These are phyloP conservation scores for Dryadomyces quercivorus DNA, from an alignment of 2,329 filamentous ascomycete genomes.

Conservation along the genomic window DNA sequence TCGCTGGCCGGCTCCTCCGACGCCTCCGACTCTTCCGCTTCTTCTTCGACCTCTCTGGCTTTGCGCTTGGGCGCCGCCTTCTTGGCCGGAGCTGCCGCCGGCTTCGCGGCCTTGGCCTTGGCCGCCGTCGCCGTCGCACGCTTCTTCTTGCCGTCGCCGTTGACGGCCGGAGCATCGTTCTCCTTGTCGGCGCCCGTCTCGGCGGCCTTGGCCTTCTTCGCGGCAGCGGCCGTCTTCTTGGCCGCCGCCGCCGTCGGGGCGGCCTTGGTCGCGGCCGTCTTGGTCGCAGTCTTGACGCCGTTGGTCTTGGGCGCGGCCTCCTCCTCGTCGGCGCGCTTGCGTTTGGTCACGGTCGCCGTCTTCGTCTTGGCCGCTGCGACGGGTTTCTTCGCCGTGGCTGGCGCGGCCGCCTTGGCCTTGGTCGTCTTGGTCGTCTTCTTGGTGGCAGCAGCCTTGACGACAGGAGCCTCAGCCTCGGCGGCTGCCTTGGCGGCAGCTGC, in stretches of 20 bases:
- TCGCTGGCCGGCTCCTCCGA: not conserved
- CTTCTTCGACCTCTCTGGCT: conserved; percentile 2
- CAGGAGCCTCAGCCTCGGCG: conserved; percentile 16
- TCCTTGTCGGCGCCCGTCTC: not conserved
- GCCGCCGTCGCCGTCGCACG: not conserved
- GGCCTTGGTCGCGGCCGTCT: not conserved
- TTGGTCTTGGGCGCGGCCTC: conserved; percentile 9
- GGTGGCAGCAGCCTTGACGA: conserved; percentile 30
- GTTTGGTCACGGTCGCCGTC: not conserved
- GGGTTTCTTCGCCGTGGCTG: conserved; percentile 7
- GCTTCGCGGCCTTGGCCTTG: not conserved
- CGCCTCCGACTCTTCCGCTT: conserved; percentile 1
- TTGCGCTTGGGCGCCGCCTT: conserved; percentile 8
- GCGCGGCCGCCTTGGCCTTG: conserved; percentile 1
- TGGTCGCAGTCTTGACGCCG: conserved; percentile 3
- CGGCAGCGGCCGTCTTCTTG: conserved; percentile 12
- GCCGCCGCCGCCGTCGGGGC: not conserved
- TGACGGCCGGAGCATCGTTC: not conserved
- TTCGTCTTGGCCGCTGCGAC: conserved; percentile 2
- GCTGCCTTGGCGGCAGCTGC: conserved; percentile 11
- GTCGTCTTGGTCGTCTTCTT: conserved; percentile 24
- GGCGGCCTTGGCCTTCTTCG: conserved; percentile 13
- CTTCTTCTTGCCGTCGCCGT: not conserved
- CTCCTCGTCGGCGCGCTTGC: not conserved
- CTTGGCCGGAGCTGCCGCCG: conserved; percentile 3